Conservation (phyloP, 176 grass and related monocot species). For the Sorghum bicolor region Sorghum_bicolor_NCBIv3 NC_012874.2:16919501-16920000, state of each 20-base stretch:
- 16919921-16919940: not conserved
- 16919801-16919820: not conserved
- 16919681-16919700: not conserved
- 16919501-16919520: not conserved
- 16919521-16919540: not conserved
- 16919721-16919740: not conserved
- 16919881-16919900: not conserved
- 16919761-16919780: not conserved
- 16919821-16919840: not conserved
- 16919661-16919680: not conserved
- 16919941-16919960: not conserved
- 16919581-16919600: not conserved
- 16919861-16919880: not conserved
- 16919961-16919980: not conserved
- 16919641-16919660: conserved; percentile 24
- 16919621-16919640: conserved; percentile 41
- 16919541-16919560: not conserved
- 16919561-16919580: conserved; percentile 44
- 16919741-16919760: not conserved
- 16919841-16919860: not conserved
- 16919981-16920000: not conserved
- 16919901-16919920: not conserved
- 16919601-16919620: conserved; percentile 12
- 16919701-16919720: not conserved
- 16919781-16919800: not conserved